These are phyloP conservation scores for Groenewaldozyma salmanticensis DNA, from an alignment of 805 yeast genomes.

Conservation along the genomic window DNA sequence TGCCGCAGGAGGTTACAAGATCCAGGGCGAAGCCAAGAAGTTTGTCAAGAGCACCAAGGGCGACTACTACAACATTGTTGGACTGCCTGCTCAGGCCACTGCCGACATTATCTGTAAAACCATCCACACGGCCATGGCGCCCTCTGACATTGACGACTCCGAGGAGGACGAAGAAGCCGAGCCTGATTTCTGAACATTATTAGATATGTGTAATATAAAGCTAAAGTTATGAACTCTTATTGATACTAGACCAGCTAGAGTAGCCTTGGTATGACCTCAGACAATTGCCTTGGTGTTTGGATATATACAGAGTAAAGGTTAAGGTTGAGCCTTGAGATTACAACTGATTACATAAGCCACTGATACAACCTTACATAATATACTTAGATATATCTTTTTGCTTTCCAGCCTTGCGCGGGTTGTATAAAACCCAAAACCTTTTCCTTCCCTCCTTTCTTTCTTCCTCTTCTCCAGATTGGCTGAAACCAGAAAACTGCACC, in stretches of 20 bases:
- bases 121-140: slow-evolving; percentile 5
- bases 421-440: background rate
- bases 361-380: no score
- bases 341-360: no score
- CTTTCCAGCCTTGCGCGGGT: no score
- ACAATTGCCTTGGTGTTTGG: background rate
- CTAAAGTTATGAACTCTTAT: no score
- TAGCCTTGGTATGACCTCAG: no score
- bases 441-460: background rate
- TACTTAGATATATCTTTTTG: no score
- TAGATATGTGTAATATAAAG: no score
- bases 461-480: background rate
- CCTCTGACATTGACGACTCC: slow-evolving; percentile 6
- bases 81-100: slow-evolving; percentile 63
- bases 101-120: slow-evolving; percentile 31
- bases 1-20: slow-evolving; percentile 90
- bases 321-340: no score
- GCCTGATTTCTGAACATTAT: background rate
- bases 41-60: slow-evolving; percentile 60
- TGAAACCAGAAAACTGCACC: no score
- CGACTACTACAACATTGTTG: slow-evolving; percentile 80
- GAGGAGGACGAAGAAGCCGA: slow-evolving; percentile 2
- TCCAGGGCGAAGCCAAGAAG: slow-evolving; percentile 54
- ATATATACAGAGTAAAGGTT: background rate
- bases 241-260: no score